Conservation (phyloP, 768 basidiomycete genomes). For the Auriscalpium orientale region DNA sequence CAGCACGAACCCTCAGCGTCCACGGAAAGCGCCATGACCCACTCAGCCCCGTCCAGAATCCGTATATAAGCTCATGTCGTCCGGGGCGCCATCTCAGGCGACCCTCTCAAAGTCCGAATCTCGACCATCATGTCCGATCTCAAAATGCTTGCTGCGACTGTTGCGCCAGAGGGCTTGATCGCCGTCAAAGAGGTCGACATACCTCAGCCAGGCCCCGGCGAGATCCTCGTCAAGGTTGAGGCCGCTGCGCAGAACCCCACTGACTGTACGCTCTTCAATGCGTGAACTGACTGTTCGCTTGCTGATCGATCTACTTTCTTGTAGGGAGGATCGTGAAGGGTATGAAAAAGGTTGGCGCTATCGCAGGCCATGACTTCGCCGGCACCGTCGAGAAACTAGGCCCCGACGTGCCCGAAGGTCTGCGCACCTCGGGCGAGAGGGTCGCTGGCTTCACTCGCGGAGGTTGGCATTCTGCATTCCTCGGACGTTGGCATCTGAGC, state of each 20-base stretch:
- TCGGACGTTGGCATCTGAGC: not conserved
- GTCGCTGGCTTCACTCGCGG: not conserved
- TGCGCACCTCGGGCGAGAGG: not conserved
- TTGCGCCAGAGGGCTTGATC: not conserved
- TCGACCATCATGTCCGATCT: not conserved
- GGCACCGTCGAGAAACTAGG: constrained; percentile 6
- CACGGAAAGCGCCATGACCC: too few relatives aligned
- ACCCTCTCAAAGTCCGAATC: too few relatives aligned
- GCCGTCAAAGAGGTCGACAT: not conserved
- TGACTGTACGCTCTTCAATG: constrained; percentile 2
- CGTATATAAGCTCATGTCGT: too few relatives aligned
- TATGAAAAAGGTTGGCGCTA: not conserved
- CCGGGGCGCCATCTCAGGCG: too few relatives aligned
- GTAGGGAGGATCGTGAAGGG: not conserved
- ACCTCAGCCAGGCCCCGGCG: constrained; percentile 1
- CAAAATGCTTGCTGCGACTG: not conserved
- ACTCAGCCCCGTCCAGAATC: too few relatives aligned
- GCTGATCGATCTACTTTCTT: too few relatives aligned
- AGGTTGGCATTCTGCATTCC: not conserved
- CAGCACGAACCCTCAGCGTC: too few relatives aligned
- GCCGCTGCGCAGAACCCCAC: constrained; percentile 4
- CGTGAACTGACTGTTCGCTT: not conserved
- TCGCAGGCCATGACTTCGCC: constrained; percentile 6
- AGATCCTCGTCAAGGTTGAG: constrained; percentile 11
- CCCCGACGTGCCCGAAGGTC: not conserved